phyloP scores from a whole-genome alignment of 2,329 filamentous ascomycete species.

The Colletotrichum tanaceti region DNA sequence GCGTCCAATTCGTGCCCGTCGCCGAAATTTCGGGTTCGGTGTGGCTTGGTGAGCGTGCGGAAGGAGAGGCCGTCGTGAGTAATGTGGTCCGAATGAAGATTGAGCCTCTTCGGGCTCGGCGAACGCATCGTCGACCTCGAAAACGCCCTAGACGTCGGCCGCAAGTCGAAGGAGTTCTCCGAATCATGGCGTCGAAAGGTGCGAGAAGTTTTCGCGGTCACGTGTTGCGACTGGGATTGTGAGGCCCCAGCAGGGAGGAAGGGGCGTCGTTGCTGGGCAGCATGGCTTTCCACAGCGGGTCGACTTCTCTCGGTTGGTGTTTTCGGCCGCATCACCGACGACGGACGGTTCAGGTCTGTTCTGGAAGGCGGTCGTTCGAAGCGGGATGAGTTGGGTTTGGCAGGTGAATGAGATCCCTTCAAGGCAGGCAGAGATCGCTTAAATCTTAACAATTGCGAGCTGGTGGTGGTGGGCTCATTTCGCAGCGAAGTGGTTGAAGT shows the following conservation, averaged over 20 bases:
- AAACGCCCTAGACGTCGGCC: constrained; percentile 67
- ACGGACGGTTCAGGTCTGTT: constrained; percentile 63
- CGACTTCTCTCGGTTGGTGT: constrained; percentile 76
- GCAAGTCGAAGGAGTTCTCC: constrained; percentile 71
- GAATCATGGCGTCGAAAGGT: constrained; percentile 85
- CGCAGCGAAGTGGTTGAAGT: constrained; percentile 65
- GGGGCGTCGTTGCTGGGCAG: constrained; percentile 70
- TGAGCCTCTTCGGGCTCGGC: constrained; percentile 66
- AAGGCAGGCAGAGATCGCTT: constrained; percentile 74
- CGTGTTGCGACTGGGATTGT: constrained; percentile 81
- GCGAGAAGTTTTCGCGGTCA: constrained; percentile 76
- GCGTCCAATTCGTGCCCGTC: constrained; percentile 92
- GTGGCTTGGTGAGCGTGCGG: constrained; percentile 43
- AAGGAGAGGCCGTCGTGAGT: constrained; percentile 40
- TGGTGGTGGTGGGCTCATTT: constrained; percentile 73
- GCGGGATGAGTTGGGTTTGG: constrained; percentile 60
- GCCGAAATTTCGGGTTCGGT: constrained; percentile 78
- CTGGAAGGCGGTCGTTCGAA: constrained; percentile 71
- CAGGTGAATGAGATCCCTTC: constrained; percentile 62
- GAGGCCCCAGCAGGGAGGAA: constrained; percentile 84
- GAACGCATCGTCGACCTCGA: constrained; percentile 70
- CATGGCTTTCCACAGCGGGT: constrained; percentile 62
- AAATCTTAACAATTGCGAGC: constrained; percentile 71
- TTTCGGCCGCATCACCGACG: constrained; percentile 70
- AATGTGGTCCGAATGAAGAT: constrained; percentile 49